Conservation (phyloP, 2,329 filamentous ascomycete species). For the Verticillium tricorpus region DNA sequence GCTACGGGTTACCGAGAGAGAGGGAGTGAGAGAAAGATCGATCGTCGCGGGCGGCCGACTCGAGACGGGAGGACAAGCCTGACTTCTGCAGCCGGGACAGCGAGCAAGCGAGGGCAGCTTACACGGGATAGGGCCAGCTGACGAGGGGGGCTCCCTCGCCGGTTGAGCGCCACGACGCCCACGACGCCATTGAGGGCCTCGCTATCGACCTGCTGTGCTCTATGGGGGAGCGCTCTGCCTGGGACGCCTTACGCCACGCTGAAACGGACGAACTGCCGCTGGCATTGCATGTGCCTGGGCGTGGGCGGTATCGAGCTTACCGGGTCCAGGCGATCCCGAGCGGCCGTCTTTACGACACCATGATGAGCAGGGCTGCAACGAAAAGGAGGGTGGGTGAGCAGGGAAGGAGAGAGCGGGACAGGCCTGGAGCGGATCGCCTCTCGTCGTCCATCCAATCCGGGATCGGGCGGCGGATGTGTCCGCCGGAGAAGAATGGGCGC, state of each 20-base stretch:
- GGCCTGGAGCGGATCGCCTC: too few species aligned
- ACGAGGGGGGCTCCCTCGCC: neutral
- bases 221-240: neutral
- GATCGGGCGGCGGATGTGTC: neutral
- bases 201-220: neutral
- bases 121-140: neutral
- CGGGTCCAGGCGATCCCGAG: neutral
- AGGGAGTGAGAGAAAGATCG: neutral
- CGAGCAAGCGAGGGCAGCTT: neutral
- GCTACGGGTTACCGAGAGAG: neutral
- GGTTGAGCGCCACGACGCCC: neutral
- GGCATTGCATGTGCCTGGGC: neutral
- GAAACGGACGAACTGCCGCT: neutral
- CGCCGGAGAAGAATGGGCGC: neutral
- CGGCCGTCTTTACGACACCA: neutral
- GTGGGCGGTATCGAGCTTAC: neutral
- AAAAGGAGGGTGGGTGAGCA: too few species aligned
- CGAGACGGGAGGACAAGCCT: neutral
- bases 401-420: too few species aligned
- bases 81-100: neutral
- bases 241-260: neutral
- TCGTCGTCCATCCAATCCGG: too few species aligned
- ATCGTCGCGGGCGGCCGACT: neutral
- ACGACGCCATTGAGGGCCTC: neutral
- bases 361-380: neutral